Evolutionary conservation across 345 rosid species (phyloP), one percentile per base, ranked within the genome.

Genomic region (Euclidium syriacum): DNA sequence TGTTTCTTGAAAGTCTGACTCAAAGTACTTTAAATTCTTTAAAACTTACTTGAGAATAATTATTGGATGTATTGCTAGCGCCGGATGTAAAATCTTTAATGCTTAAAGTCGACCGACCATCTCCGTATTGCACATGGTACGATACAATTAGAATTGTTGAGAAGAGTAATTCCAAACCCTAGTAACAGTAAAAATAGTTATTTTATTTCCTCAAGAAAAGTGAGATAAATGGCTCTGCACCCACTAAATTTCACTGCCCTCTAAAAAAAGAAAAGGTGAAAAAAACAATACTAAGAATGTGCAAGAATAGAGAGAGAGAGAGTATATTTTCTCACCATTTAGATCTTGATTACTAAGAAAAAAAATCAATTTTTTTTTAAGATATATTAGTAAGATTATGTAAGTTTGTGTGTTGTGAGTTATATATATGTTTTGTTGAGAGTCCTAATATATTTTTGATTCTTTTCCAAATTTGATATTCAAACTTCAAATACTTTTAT

Each of bases 31-130:
- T 19, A 30, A 22, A 22, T 11, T 9, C 10, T 12, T n/a, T n/a
- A 14, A 20, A 60, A 15, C 9, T 61, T 61, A 61, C 66, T 36
- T 59, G 54, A 32, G 65, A 60, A 60, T 60, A 10, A 61, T 34
- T 46, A 11, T 9, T 12, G 6, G 2, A 14, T 46, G 16, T 23
- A 47, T 16, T 47, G 24, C 20, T n/a, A 60, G 43, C 32, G 20
- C 12, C 52, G n/a, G 30, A 23, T 33, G 32, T 24, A 61, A 61
- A 61, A 61, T 46, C 35, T 16, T 16, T 61, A 6, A 61, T 61
- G 34, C 55, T 61, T 10, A 61, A 61, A 25, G 22, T 38, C 32
- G 6, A 4, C 7, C 20, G 35, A 23, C 46, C 25, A 47, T 61
- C 34, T 48, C 55, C 56, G 22, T 6, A 15, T 47, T 24, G 66